Percentiles rank a stretch among this genome's conserved stretches.
phyloP scores from a whole-genome alignment of 495 filamentous ascomycete species.

The Lentithecium fluviatile region DNA sequence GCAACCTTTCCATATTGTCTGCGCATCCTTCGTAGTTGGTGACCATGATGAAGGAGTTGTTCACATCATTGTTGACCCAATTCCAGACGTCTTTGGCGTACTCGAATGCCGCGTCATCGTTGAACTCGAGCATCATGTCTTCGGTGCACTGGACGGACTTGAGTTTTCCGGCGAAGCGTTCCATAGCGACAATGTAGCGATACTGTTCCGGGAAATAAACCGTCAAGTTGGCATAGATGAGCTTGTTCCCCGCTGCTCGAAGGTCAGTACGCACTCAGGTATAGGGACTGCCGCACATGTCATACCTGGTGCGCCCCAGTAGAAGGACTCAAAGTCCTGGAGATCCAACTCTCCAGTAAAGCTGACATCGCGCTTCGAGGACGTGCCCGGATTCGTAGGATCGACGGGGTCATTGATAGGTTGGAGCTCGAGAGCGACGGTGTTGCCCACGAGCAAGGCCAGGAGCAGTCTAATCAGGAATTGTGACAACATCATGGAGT shows the following conservation, averaged over 20 bases:
- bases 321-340: constrained; percentile 23
- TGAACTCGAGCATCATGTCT: constrained; percentile 31
- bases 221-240: constrained; percentile 23
- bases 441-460: neutral
- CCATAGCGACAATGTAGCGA: constrained; percentile 24
- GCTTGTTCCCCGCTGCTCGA: constrained; percentile 7
- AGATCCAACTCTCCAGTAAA: constrained; percentile 25
- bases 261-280: neutral
- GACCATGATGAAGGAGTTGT: constrained; percentile 29
- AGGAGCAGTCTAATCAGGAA: constrained; percentile 2
- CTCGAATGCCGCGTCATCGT: constrained; percentile 15
- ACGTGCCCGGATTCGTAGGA: neutral
- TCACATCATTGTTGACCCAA: constrained; percentile 28
- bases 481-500: neutral
- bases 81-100: constrained; percentile 22
- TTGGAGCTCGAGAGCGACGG: constrained; percentile 7
- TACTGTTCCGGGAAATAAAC: constrained; percentile 23
- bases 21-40: constrained; percentile 19
- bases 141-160: constrained; percentile 24
- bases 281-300: neutral
- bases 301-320: constrained; percentile 20
- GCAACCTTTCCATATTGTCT: constrained; percentile 14
- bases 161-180: constrained; percentile 21
- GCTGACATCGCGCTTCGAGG: constrained; percentile 14
- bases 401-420: neutral